Base-by-base conservation (phyloP, 257 asterid genomes). In the Solanum gandarillasii region DNA sequence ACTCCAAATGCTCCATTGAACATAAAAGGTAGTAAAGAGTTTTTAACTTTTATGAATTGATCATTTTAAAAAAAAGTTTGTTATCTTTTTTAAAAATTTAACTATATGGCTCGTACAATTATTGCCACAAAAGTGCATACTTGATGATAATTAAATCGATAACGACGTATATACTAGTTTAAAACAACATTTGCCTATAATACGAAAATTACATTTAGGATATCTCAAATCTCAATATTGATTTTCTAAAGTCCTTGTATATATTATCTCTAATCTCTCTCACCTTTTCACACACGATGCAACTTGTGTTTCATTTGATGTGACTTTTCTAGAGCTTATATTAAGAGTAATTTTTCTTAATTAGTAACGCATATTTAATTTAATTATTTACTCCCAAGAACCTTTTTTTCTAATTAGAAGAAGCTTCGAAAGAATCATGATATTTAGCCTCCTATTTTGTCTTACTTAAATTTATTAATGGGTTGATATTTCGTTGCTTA, bases 391-490 rank as follows among this genome's bases (percentile, higher is more conserved):
- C 35, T 79, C 39, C 16, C 55, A 14, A 79, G 21, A 79, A 14
- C 16, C 36, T 14, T 21, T 29, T 43, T 14, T 48, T 48, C 11
- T n/a, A 55, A n/a, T 72, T 23, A 9, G 72, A 73, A 86, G 83
- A 84, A 87, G 52, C 52, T 13, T 34, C 12, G 76, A 76, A 84
- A 87, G 79, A 70, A 70, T 88, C 87, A 21, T 82, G 92, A 91
- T 90, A 82, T 91, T 90, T 84, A 46, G 74, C 67, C 71, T 83
- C 31, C 41, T 5, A 75, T 21, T 90, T 21, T 90, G 86, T 88
- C 90, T 74, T 43, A 5, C 58, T 72, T 41, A 38, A 67, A 10
- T 67, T 89, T 25, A 88, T 60, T 76, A 86, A 46, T 43, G n/a
- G 20, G 78, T 84, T 81, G 87, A 11, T 86, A 86, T 83, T 36